These are phyloP conservation scores for Adansonia gregorii DNA, from an alignment of 441 rosid genomes.

Conservation along the genomic window DNA sequence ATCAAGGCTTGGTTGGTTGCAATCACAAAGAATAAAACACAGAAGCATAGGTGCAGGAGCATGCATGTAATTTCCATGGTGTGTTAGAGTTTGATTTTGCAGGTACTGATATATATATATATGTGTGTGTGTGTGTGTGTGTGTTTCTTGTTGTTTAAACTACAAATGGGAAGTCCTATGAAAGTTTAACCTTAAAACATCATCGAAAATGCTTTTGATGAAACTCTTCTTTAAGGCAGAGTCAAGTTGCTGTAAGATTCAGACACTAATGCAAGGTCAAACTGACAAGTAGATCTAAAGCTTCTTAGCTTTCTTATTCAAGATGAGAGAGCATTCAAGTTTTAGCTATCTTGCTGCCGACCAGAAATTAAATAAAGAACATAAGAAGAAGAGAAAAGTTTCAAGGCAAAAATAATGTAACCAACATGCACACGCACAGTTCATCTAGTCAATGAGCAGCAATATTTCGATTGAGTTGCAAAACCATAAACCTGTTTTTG, in stretches of 20 bases:
- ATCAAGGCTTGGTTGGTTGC: neutral
- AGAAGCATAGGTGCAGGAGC: neutral
- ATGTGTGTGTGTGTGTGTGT: too few relatives aligned
- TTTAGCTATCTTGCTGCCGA: neutral
- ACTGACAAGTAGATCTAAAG: neutral
- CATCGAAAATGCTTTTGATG: neutral
- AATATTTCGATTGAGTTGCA: neutral
- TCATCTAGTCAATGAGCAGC: neutral
- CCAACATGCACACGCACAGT: neutral
- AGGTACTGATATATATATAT: neutral
- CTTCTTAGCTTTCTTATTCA: neutral
- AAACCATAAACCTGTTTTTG: neutral
- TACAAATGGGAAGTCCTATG: neutral
- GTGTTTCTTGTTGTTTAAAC: too few relatives aligned
- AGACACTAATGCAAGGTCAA: slow-evolving; percentile 1
- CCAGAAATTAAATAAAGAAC: neutral
- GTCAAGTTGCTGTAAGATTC: neutral
- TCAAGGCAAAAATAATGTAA: neutral
- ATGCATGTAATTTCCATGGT: neutral
- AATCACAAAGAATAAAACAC: neutral
- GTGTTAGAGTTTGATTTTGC: neutral
- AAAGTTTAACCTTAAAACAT: neutral
- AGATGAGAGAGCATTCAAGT: neutral
- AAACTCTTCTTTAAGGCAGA: neutral
- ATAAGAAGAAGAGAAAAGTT: neutral